Conservation (phyloP, 805 yeast genomes). For the Spencermartinsiella europaea region DNA sequence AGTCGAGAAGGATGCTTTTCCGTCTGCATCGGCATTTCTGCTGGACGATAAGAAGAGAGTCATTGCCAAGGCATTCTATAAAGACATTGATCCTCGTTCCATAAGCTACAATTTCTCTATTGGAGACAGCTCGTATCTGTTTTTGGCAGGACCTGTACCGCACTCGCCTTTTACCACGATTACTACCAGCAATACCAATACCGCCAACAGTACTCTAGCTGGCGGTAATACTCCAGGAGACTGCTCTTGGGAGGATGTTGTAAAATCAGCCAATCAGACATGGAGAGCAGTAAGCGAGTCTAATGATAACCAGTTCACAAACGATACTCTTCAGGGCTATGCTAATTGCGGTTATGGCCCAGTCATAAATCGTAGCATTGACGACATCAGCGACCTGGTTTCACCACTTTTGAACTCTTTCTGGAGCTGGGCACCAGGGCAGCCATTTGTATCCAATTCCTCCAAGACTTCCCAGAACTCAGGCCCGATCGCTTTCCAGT, state of each 20-base stretch:
- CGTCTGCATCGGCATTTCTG: conserved; percentile 2
- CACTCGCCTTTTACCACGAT: background rate
- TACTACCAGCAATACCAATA: background rate
- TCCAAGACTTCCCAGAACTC: conserved; percentile 9
- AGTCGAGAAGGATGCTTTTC: background rate
- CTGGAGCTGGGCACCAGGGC: conserved; percentile 73
- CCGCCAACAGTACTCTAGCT: no score
- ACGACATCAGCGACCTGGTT: conserved; percentile 11
- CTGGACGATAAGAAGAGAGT: conserved; percentile 4
- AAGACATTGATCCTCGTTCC: background rate
- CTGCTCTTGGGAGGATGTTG: background rate
- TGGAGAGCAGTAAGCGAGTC: conserved; percentile 7
- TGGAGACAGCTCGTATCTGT: background rate
- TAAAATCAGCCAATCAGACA: background rate
- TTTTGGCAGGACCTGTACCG: background rate
- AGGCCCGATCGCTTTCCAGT: conserved; percentile 36
- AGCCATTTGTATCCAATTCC: conserved; percentile 39
- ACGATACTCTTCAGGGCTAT: conserved; percentile 34
- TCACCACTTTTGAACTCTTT: conserved; percentile 21
- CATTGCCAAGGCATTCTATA: background rate
- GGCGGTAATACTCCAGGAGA: background rate
- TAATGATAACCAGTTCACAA: conserved; percentile 35
- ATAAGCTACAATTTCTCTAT: background rate
- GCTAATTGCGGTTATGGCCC: conserved; percentile 63
- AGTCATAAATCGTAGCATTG: conserved; percentile 42